phyloP scores from a whole-genome alignment of 2,329 filamentous ascomycete species.

The Penicillium sp. region DNA sequence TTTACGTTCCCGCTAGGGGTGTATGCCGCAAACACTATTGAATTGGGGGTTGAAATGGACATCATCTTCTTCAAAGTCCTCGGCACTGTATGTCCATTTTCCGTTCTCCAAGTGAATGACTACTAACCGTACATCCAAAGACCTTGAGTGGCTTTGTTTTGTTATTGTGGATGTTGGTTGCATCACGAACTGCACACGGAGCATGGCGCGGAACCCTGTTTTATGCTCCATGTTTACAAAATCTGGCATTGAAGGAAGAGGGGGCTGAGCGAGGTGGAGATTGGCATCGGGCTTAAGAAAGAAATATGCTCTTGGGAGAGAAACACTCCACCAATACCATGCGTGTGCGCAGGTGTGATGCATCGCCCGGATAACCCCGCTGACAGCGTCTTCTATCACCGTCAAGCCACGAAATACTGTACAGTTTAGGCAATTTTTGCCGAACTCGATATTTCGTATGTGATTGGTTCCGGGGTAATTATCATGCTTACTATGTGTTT shows the following conservation, averaged over 20 bases:
- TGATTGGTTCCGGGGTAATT: slow-evolving; percentile 10
- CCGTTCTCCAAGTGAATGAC: no score
- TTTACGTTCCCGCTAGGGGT: slow-evolving; percentile 58
- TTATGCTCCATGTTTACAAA: slow-evolving; percentile 50
- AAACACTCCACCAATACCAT: neutral
- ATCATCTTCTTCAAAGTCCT: slow-evolving; percentile 54
- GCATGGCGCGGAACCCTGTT: slow-evolving; percentile 49
- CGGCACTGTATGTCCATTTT: slow-evolving; percentile 41
- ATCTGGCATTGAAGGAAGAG: slow-evolving; percentile 27
- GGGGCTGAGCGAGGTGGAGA: slow-evolving; percentile 7
- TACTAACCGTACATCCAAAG: slow-evolving; percentile 12
- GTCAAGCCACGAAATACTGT: neutral
- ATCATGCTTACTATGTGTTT: neutral
- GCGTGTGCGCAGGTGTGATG: neutral
- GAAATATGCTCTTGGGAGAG: no score
- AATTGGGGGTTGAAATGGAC: slow-evolving; percentile 48
- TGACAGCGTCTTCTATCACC: neutral
- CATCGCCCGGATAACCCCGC: neutral
- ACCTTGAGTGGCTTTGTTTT: slow-evolving; percentile 49
- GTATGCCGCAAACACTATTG: slow-evolving; percentile 40
- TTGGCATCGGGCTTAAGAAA: slow-evolving; percentile 9
- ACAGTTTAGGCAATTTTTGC: slow-evolving; percentile 12
- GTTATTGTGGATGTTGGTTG: slow-evolving; percentile 53
- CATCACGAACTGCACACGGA: slow-evolving; percentile 44
- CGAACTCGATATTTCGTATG: neutral